Percentiles rank a stretch among this genome's conserved stretches.
phyloP scores from a whole-genome alignment of 495 filamentous ascomycete genomes.

The Daldinia concentrica region DNA sequence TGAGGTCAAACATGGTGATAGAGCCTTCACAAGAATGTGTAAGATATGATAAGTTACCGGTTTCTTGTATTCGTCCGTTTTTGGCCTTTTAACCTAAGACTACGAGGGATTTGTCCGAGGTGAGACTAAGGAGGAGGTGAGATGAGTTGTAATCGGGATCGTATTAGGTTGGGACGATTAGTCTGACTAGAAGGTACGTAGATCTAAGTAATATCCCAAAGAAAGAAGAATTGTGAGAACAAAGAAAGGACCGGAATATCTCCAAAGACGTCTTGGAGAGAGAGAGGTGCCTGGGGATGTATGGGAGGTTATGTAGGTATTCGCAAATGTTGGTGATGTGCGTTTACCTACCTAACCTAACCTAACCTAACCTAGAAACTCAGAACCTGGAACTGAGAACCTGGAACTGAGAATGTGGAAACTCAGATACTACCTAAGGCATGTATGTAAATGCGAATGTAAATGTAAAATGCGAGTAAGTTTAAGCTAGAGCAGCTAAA shows the following conservation, averaged over 20 bases:
- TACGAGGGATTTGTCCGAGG: neutral
- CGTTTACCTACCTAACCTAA: neutral
- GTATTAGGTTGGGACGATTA: constrained; percentile 5
- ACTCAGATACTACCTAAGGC: no score
- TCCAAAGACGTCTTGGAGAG: constrained; percentile 17
- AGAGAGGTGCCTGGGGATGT: neutral
- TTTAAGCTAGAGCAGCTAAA: constrained; percentile 24
- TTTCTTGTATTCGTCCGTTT: neutral
- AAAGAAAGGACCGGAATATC: constrained; percentile 21
- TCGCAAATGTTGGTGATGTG: constrained; percentile 13
- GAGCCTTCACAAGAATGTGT: neutral
- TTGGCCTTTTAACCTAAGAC: neutral
- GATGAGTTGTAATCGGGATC: constrained; percentile 15
- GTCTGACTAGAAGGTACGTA: constrained; percentile 2
- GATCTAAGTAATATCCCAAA: neutral
- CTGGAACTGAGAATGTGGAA: no score
- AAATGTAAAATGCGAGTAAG: constrained; percentile 3
- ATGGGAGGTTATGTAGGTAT: neutral
- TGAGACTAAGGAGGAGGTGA: neutral
- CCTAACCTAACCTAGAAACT: no score
- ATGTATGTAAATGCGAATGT: neutral
- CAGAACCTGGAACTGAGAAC: no score
- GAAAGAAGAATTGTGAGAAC: neutral
- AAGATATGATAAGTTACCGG: constrained; percentile 2
- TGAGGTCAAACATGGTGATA: constrained; percentile 77